Conservation (phyloP, 805 yeast species). For the Starmerella vitae region DNA sequence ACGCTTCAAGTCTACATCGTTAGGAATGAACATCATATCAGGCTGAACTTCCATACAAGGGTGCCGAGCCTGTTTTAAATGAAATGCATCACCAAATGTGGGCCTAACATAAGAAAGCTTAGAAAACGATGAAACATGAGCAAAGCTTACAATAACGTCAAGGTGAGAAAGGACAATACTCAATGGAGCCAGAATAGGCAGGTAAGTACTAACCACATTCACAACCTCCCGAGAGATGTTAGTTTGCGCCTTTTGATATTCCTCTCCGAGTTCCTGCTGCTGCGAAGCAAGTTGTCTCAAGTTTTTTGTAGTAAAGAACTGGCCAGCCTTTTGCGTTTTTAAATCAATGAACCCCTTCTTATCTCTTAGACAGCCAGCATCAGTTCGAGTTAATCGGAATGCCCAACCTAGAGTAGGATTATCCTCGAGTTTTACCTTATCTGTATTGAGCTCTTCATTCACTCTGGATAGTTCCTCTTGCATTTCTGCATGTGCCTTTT, state of each 20-base stretch:
- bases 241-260: slow-evolving; percentile 63
- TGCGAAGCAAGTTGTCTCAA: slow-evolving; percentile 48
- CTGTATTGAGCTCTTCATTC: slow-evolving; percentile 66
- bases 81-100: slow-evolving; percentile 39
- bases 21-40: slow-evolving; percentile 78
- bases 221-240: slow-evolving; percentile 74
- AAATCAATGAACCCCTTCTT: slow-evolving; percentile 54
- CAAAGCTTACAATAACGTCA: slow-evolving; percentile 76
- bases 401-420: slow-evolving; percentile 91
- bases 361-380: slow-evolving; percentile 64
- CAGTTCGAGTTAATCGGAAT: slow-evolving; percentile 77
- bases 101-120: slow-evolving; percentile 75
- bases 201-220: slow-evolving; percentile 64
- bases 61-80: slow-evolving; percentile 69
- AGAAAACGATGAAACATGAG: slow-evolving; percentile 70
- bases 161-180: slow-evolving; percentile 53
- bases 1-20: slow-evolving; percentile 60
- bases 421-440: slow-evolving; percentile 77
- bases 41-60: slow-evolving; percentile 92
- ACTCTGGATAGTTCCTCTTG: slow-evolving; percentile 46
- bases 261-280: slow-evolving; percentile 44
- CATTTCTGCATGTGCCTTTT: slow-evolving; percentile 43
- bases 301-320: slow-evolving; percentile 66
- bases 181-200: slow-evolving; percentile 60
- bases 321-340: slow-evolving; percentile 91